Conservation (phyloP, 441 rosid species). For the Populus trichocarpa region DNA sequence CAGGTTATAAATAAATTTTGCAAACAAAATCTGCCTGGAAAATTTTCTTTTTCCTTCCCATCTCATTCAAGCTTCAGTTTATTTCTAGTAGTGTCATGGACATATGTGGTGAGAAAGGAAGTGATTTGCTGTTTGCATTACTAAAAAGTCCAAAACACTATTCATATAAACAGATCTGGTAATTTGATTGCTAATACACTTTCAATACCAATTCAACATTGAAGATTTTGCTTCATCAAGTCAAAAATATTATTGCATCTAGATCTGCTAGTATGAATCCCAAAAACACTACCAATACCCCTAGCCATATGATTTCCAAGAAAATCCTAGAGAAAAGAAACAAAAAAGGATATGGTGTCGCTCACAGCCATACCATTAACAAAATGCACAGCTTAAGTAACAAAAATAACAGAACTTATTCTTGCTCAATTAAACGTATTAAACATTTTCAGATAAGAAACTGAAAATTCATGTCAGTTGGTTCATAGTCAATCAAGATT, state of each 20-base stretch:
- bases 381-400: neutral
- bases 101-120: neutral
- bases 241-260: neutral
- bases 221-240: neutral
- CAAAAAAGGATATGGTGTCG: neutral
- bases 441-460: neutral
- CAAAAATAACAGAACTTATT: neutral
- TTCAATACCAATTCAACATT: neutral
- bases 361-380: neutral
- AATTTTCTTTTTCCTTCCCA: neutral
- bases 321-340: neutral
- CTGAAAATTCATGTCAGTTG: neutral
- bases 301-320: neutral
- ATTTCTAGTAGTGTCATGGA: neutral
- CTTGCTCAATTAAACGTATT: neutral
- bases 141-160: neutral
- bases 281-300: neutral
- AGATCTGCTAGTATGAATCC: neutral
- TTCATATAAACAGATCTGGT: conserved; percentile 13
- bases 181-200: neutral
- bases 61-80: neutral
- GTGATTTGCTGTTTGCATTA: conserved; percentile 14
- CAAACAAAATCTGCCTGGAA: neutral
- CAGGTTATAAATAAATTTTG: neutral
- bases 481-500: neutral